Evolutionary conservation across 1,284 basidiomycete species (phyloP), one percentile per base, ranked within the genome.

Genomic region (Tilletia setariae): DNA sequence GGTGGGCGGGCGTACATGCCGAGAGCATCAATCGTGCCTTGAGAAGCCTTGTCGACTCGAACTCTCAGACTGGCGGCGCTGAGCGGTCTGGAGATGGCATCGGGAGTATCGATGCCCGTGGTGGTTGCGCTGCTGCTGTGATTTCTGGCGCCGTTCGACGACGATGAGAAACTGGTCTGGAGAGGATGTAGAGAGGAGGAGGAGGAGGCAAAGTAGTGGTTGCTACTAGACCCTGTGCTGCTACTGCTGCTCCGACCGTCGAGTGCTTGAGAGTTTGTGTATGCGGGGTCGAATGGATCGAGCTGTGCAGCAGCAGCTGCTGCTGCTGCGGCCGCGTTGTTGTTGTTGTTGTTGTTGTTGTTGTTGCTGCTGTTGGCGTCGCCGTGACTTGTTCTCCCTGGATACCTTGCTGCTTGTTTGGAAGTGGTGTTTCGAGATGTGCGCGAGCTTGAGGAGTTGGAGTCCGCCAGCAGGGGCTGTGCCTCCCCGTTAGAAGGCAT

Each of bases 41-140:
- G 69, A 46, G 71, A 69, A 19, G 71, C 74, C 53, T 72, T 76
- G 71, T 80, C 79, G 59, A 80, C 73, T 43, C 76, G 67, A 40
- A 78, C 74, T 21, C 76, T 69, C 77, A 80, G 78, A 62, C 71
- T 73, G 1, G 75, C 72, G 0, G 79, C 75, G 1, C 74, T 76
- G 28, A 67, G 70, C 2, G 78, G 78, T 9, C 78, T 59, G 59
- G 69, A 70, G 69, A 78, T 76, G 23, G 72, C 67, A 16, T 75
- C 73, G 0, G 56, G 23, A 25, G 53, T 25, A 15, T 25, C 28
- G 19, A 25, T 30, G 32, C 23, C 56, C 28, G 25, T 35, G 3
- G 56, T 61, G 15, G 56, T 61, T 16, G 56, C 28, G 23, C 25
- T 30, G 56, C 30, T 35, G 35, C 35, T 40, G 35, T 40, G 35